Base-by-base conservation (phyloP, 2,329 filamentous ascomycete species). In the Pleoardoris graminearum region DNA sequence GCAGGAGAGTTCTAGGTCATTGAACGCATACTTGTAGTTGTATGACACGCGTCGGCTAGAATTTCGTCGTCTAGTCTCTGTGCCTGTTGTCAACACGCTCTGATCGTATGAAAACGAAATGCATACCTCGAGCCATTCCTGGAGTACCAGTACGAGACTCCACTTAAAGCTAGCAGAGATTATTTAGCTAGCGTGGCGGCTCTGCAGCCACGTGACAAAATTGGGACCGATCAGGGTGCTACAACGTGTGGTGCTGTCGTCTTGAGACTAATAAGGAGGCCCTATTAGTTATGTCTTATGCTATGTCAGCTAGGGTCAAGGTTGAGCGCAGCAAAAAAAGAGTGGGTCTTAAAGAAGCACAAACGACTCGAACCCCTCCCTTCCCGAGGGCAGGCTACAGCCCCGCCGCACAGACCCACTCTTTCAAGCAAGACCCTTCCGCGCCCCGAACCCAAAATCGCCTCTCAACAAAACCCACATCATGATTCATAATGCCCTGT, bases 81-180 rank as follows among this genome's bases (percentile, higher is more conserved):
- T 17, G 8, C 14, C 16, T 21, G 7, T 5, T 3, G 30, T 54
- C 12, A 54, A 48, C 17, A n/a, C 27, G 19, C 3, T 11, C 25
- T 27, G 14, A 3, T 7, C 10, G 1, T 36, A 8, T 29, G 10
- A 25, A 16, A 35, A 25, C 12, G 7, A 14, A 33, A 7, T 32
- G 54, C 55, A 12, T 58, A 63, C 60, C 59, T 57, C 47, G 43
- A 19, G 51, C 38, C 59, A 58, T 55, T 50, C 25, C 27, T 27
- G 5, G 41, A 12, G 27, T 6, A 30, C 23, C 12, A 19, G 39
- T 19, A 16, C 19, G 11, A 32, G 16, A 8, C 23, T 17, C 12
- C 14, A 36, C 5, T 16, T 17, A 7, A 8, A 36, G 33, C 8
- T 4, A 16, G 8, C 5, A 36, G n/a, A 36, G 33, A n/a, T 32